A percentile compares a stretch with the other conserved stretches of the same genome.
phyloP scores from a whole-genome alignment of 169 alveolate species.

The Perkinsus olseni region DNA sequence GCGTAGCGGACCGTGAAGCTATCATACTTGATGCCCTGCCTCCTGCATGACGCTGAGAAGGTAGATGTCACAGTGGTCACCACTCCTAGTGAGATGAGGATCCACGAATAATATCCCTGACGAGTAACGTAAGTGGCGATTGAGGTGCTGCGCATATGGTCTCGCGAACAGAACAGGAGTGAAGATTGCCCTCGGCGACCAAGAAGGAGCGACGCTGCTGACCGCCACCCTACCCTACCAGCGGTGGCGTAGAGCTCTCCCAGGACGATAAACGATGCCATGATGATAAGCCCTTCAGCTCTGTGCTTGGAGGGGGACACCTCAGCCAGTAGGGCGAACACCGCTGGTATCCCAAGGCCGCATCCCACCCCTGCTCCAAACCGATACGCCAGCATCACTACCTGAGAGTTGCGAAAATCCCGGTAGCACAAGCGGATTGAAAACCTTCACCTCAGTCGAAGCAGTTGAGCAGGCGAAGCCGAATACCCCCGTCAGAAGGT shows the following conservation, averaged over 20 bases:
- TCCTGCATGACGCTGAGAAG: background rate
- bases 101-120: background rate
- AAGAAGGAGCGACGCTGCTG: too few species aligned
- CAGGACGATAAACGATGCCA: background rate
- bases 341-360: background rate
- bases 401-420: background rate
- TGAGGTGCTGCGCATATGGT: background rate
- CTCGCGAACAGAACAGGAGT: too few species aligned
- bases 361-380: background rate
- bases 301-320: background rate
- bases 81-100: background rate
- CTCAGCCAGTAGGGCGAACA: background rate
- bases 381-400: background rate
- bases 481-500: background rate
- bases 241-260: background rate
- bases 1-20: background rate
- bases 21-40: background rate
- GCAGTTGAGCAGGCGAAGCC: conserved; percentile 1
- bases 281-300: background rate
- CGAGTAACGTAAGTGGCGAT: background rate
- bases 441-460: background rate
- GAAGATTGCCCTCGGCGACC: too few species aligned
- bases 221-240: background rate
- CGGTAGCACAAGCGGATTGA: background rate
- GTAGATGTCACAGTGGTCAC: background rate